Base-by-base conservation (phyloP, 257 asterid species). In the Ilex aquifolium region DNA sequence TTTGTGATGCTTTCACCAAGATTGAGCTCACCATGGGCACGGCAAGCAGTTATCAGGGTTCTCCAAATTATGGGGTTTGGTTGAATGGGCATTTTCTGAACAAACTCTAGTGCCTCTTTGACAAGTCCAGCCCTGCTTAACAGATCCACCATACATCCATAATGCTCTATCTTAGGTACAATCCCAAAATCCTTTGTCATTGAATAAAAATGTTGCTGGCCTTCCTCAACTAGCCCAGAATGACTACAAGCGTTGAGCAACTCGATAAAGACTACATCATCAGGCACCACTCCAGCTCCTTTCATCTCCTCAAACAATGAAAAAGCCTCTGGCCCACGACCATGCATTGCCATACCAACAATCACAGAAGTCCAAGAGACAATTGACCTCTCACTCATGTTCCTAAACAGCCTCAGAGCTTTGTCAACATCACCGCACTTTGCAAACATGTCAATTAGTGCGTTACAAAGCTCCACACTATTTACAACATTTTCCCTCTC, bases 171-270 rank as follows among this genome's bases (percentile, higher is more conserved):
- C 72, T 83, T 80, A 8, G 95, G 88, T 16, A 55, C 62, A 64
- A 90, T 80, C 13, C 77, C 74, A 51, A 72, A 82, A 61, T 81
- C 88, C 17, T 74, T 80, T 59, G 75, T 59, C 95, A 90, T 90
- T 0, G 68, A 69, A 58, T 74, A 57, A 51, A 87, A 90, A 66
- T 85, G 83, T 5, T 2, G 51, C 66, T 66, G 80, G 17, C 97
- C 92, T 67, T 85, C 73, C 57, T 80, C 75, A 5, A 85, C 88
- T 61, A 90, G 72, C 31, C 92, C 90, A 2, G 95, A 83, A 65
- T 87, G 97, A 76, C 95, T 85, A 75, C 97, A 87, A 17, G 97
- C 97, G 65, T 85, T 70, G 62, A 87, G 92, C 80, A 90, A 58
- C 3, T 84, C 89, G 12, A 85, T 77, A 76, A 83, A 90, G 9